A percentile compares a stretch with the other conserved stretches of the same genome.
phyloP scores from a whole-genome alignment of 2,329 filamentous ascomycete species.

The Harringtonia aguacate region DNA sequence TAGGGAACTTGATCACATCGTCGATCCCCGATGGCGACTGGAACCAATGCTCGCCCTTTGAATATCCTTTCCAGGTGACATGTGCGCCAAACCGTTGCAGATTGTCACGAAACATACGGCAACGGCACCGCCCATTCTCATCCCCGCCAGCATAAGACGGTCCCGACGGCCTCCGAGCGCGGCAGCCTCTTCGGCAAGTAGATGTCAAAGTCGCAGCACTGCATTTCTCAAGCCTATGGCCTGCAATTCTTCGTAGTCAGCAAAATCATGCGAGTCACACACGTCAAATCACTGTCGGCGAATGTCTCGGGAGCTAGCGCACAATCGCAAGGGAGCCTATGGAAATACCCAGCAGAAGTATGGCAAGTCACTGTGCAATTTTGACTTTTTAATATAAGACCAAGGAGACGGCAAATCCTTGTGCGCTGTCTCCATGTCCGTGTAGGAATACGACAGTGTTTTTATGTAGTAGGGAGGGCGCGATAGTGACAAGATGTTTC shows the following conservation, averaged over 20 bases:
- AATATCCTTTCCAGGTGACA: constrained; percentile 30
- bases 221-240: constrained; percentile 26
- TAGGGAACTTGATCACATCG: constrained; percentile 17
- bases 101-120: constrained; percentile 20
- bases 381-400: too few species aligned
- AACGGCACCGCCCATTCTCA: constrained; percentile 32
- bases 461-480: constrained; percentile 16
- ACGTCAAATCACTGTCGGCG: too few species aligned
- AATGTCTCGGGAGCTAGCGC: constrained; percentile 20
- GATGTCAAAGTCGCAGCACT: constrained; percentile 19
- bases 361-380: too few species aligned
- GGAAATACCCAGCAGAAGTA: constrained; percentile 38
- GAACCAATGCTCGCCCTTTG: constrained; percentile 31
- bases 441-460: constrained; percentile 34
- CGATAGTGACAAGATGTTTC: too few species aligned
- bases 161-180: constrained; percentile 13
- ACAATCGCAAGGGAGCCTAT: constrained; percentile 20
- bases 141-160: constrained; percentile 29
- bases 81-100: constrained; percentile 24
- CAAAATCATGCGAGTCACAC: too few species aligned
- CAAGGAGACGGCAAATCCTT: constrained; percentile 20
- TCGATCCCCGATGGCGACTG: constrained; percentile 32
- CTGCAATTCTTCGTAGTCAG: constrained; percentile 11
- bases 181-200: constrained; percentile 22
- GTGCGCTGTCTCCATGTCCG: constrained; percentile 27